Evolutionary conservation across 2,329 filamentous ascomycete genomes (phyloP).

Genomic region (Epichloe elymi): DNA sequence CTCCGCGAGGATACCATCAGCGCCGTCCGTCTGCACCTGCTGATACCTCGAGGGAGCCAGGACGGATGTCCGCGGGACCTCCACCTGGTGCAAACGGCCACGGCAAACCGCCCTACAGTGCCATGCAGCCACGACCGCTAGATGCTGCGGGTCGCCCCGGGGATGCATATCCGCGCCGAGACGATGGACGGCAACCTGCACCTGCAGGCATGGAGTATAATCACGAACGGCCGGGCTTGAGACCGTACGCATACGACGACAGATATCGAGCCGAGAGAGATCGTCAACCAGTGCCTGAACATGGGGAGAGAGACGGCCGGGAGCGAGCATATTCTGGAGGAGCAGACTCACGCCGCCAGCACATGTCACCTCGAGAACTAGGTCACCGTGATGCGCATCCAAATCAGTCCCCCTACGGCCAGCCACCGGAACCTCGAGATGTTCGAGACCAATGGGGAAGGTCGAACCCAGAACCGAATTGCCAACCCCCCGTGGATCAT

Average conservation of each 20-base stretch:
- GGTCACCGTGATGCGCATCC: conserved; percentile 31
- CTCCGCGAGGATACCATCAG: conserved; percentile 41
- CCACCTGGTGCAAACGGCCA: conserved; percentile 39
- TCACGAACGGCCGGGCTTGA: conserved; percentile 33
- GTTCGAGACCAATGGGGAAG: conserved; percentile 21
- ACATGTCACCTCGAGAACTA: conserved; percentile 22
- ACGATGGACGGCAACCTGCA: conserved; percentile 28
- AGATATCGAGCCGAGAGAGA: conserved; percentile 38
- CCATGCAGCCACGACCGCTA: conserved; percentile 30
- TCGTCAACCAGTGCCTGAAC: conserved; percentile 30
- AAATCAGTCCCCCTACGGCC: conserved; percentile 32
- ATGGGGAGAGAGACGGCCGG: conserved; percentile 29
- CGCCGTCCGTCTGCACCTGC: conserved; percentile 34
- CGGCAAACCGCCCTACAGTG: conserved; percentile 30
- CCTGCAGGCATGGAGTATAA: conserved; percentile 35
- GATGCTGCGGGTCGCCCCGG: conserved; percentile 31
- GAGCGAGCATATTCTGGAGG: conserved; percentile 36
- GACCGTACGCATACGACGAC: conserved; percentile 37
- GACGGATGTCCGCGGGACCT: conserved; percentile 25
- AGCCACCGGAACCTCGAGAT: conserved; percentile 25
- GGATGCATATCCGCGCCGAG: conserved; percentile 35
- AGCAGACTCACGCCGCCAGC: conserved; percentile 29
- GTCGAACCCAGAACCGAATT: conserved; percentile 15
- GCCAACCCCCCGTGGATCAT: conserved; percentile 26
- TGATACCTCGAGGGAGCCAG: conserved; percentile 30